A percentile compares a stretch with the other conserved stretches of the same genome.
phyloP scores from a whole-genome alignment of 1,284 basidiomycete species.

The Heimioporus punctisporus region DNA sequence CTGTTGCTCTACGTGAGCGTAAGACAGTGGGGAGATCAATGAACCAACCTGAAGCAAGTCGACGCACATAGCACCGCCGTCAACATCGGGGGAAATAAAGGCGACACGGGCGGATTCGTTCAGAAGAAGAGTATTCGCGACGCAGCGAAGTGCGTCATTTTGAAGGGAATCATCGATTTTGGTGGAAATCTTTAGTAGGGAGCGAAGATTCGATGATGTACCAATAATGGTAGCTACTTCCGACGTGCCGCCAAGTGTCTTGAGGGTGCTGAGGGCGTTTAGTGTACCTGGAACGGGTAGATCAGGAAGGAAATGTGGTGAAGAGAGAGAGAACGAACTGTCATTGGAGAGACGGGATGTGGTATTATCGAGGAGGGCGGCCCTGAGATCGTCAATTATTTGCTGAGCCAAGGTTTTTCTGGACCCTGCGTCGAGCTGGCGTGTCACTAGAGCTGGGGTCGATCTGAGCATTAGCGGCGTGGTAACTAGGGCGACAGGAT shows the following conservation, averaged over 20 bases:
- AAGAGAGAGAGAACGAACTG: conserved; percentile 42
- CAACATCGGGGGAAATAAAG: conserved; percentile 58
- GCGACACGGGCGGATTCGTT: conserved; percentile 60
- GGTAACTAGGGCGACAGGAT: conserved; percentile 5
- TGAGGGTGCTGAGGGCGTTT: conserved; percentile 70
- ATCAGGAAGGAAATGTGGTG: conserved; percentile 8
- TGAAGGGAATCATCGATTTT: conserved; percentile 43
- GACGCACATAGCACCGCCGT: conserved; percentile 60
- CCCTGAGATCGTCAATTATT: conserved; percentile 62
- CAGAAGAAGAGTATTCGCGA: conserved; percentile 77
- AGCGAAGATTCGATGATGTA: conserved; percentile 50
- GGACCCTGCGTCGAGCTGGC: conserved; percentile 34
- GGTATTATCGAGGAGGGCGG: conserved; percentile 35
- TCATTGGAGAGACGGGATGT: conserved; percentile 49
- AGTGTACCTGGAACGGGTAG: conserved; percentile 49
- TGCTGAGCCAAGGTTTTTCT: conserved; percentile 54
- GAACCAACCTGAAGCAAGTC: conserved; percentile 60
- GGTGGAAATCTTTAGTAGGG: conserved; percentile 55
- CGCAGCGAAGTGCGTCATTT: conserved; percentile 71
- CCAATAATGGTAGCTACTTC: conserved; percentile 70
- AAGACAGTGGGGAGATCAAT: neutral
- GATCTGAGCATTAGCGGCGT: conserved; percentile 3
- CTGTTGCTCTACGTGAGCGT: conserved; percentile 37
- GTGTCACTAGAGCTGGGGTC: conserved; percentile 14
- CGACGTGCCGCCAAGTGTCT: conserved; percentile 74